Base-by-base conservation (phyloP, 2,329 filamentous ascomycete species). In the Ophiostoma pallidulum region DNA sequence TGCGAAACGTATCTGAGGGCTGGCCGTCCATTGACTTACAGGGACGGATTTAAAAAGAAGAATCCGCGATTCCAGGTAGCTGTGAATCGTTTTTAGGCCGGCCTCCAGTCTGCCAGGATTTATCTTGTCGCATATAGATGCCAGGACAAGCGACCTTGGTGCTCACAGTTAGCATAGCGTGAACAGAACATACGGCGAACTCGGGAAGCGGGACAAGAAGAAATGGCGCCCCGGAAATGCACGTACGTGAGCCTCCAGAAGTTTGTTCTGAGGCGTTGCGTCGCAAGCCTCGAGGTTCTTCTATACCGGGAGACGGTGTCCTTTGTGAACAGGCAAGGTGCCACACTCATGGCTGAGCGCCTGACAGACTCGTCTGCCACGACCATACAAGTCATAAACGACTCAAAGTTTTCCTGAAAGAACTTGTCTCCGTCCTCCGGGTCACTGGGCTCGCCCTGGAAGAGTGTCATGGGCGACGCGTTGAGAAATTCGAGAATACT, bases 401-500 rank as follows among this genome's bases (percentile, higher is more conserved):
- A 68, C 39, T 70, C 68, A 31, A 77, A 68, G 22, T 75, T 68
- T 36, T 69, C 65, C 49, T 68, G 62, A 41, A 67, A 70, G 46
- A 69, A 71, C 4, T 52, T 51, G 19, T 64, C 62, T 41, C 62
- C 63, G 8, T 66, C 65, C 6, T 58, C 51, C 3, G 53, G 55
- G 13, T 66, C 62, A 14, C 54, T 51, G 9, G 68, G 67, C 8
- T 65, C 58, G 13, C 63, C 66, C 46, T 67, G 62, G 44, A 75
- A 73, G 3, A 77, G 60, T 2, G 69, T 71, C 44, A 66, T 52
- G 45, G 78, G 74, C 1, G 72, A 77, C 6, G 72, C 69, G 53
- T 76, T 69, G 10, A 83, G 59, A 49, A 82, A 82, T 36, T 70
- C 66, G 10, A 83, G 63, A 44, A 80, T 77, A 50, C 69, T 71